Evolutionary conservation across 805 yeast species (phyloP).

Genomic region (Candida morakotiae): DNA sequence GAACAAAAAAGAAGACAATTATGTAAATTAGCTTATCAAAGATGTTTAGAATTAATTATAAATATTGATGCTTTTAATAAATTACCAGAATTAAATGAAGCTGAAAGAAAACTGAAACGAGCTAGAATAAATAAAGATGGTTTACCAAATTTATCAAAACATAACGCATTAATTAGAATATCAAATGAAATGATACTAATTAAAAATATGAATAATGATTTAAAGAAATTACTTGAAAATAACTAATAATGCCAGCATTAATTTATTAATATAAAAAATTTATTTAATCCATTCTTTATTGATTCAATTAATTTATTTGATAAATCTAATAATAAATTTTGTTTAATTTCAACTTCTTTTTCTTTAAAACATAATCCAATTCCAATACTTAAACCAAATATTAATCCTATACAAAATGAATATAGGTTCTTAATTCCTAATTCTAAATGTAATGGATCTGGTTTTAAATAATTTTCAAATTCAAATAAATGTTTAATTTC

Average conservation of each 20-base stretch:
- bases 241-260: slow-evolving; percentile 2
- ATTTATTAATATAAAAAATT: not conserved
- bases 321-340: not conserved
- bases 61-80: slow-evolving; percentile 36
- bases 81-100: slow-evolving; percentile 21
- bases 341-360: not conserved
- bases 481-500: slow-evolving; percentile 27
- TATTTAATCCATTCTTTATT: not conserved
- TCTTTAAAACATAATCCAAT: slow-evolving; percentile 13
- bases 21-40: slow-evolving; percentile 41
- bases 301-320: slow-evolving; percentile 1
- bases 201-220: slow-evolving; percentile 27
- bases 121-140: slow-evolving; percentile 40
- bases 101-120: slow-evolving; percentile 29
- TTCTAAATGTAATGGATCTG: slow-evolving; percentile 25
- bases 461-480: slow-evolving; percentile 18
- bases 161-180: slow-evolving; percentile 38
- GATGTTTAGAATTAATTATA: slow-evolving; percentile 37
- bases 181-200: slow-evolving; percentile 35
- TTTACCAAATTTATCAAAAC: slow-evolving; percentile 42
- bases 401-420: slow-evolving; percentile 31
- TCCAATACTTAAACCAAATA: slow-evolving; percentile 33
- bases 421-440: slow-evolving; percentile 16
- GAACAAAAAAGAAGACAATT: slow-evolving; percentile 42
- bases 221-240: slow-evolving; percentile 21